A percentile compares a stretch with the other conserved stretches of the same genome.
phyloP scores from a whole-genome alignment of 441 rosid species.

The Pelargonium australe region DNA sequence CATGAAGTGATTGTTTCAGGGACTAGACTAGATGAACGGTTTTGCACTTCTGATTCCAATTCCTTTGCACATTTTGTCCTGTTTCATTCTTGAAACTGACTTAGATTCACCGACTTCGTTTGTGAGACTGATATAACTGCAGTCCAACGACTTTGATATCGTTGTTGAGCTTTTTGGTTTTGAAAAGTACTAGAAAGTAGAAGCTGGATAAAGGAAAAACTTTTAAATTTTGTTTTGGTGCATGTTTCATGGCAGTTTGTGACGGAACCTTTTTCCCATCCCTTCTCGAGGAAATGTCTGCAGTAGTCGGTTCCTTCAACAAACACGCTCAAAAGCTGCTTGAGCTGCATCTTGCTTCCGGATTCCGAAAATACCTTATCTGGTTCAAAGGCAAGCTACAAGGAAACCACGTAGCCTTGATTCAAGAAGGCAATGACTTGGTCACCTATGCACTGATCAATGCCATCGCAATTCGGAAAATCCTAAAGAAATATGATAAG shows the following conservation, averaged over 20 bases:
- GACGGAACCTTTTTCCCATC: slow-evolving; percentile 88
- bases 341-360: slow-evolving; percentile 72
- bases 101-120: too few relatives aligned
- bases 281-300: slow-evolving; percentile 74
- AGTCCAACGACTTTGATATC: too few relatives aligned
- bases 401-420: slow-evolving; percentile 44
- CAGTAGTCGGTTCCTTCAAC: slow-evolving; percentile 74
- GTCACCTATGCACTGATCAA: slow-evolving; percentile 73
- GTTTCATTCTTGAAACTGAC: too few relatives aligned
- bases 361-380: slow-evolving; percentile 50
- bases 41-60: too few relatives aligned
- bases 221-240: not conserved
- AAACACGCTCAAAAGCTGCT: slow-evolving; percentile 74
- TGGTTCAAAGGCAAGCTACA: slow-evolving; percentile 58
- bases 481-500: slow-evolving; percentile 93
- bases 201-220: not conserved
- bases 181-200: too few relatives aligned
- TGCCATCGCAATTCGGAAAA: slow-evolving; percentile 73
- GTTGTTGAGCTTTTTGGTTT: too few relatives aligned
- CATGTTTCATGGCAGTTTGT: slow-evolving; percentile 42
- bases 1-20: not conserved
- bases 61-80: too few relatives aligned
- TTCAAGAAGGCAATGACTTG: slow-evolving; percentile 73
- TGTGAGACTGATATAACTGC: too few relatives aligned
- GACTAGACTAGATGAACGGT: not conserved